Percentiles rank a stretch among this genome's conserved stretches.
phyloP scores from a whole-genome alignment of 371 early-diverging fungal genomes.

The Apophysomyces elegans region DNA sequence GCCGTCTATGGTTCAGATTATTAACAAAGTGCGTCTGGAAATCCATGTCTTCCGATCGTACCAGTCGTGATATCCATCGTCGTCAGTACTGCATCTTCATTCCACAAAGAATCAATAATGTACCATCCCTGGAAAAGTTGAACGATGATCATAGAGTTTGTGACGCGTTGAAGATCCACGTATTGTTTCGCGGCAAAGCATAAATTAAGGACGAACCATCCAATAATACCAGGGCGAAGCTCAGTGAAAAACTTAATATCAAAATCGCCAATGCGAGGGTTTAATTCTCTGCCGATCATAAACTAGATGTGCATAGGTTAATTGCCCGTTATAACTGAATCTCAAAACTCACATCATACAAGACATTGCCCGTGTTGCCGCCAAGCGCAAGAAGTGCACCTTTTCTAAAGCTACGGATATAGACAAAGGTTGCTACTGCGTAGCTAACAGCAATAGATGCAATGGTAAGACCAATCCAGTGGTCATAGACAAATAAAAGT shows the following conservation, averaged over 20 bases:
- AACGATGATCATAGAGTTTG: conserved; percentile 81
- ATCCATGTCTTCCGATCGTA: conserved; percentile 6
- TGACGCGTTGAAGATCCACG: conserved; percentile 62
- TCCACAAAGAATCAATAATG: conserved; percentile 85
- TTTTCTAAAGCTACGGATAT: conserved; percentile 75
- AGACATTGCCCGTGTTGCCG: conserved; percentile 87
- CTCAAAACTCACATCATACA: conserved; percentile 75
- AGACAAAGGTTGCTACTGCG: conserved; percentile 69
- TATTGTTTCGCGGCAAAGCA: conserved; percentile 84
- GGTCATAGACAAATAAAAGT: conserved; percentile 78
- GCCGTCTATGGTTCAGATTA: conserved; percentile 64
- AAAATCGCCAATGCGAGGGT: conserved; percentile 84
- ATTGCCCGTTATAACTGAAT: background rate
- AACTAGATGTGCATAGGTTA: conserved; percentile 42
- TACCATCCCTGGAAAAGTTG: conserved; percentile 80
- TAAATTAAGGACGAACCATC: conserved; percentile 80
- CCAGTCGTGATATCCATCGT: conserved; percentile 92
- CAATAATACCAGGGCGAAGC: conserved; percentile 90
- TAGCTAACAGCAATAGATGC: conserved; percentile 76
- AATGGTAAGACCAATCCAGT: conserved; percentile 72
- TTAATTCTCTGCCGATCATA: conserved; percentile 84
- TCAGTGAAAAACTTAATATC: conserved; percentile 95
- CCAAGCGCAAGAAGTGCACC: conserved; percentile 75
- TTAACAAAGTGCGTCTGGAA: too few species aligned
- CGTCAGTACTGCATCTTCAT: conserved; percentile 82